These are phyloP conservation scores for Tricholoma bakamatsutake DNA, from an alignment of 768 basidiomycete genomes.

Conservation along the genomic window DNA sequence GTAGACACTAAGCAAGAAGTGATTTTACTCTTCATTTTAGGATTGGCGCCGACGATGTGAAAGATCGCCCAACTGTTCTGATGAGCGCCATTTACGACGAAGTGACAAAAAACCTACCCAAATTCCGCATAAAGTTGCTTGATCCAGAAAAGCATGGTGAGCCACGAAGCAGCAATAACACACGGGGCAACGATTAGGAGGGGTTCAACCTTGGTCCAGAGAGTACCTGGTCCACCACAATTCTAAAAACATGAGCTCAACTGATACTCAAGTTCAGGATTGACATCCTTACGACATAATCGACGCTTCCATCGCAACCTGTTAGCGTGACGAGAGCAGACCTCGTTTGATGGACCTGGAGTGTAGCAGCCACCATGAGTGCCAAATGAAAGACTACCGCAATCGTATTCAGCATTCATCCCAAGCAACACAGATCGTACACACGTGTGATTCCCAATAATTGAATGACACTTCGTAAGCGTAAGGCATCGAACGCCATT, in stretches of 20 bases:
- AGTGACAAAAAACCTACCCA: slow-evolving; percentile 43
- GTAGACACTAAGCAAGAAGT: not conserved
- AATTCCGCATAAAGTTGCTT: slow-evolving; percentile 74
- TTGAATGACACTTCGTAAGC: slow-evolving; percentile 74
- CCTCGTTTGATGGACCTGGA: slow-evolving; percentile 75
- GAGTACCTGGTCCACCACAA: slow-evolving; percentile 42
- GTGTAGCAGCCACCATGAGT: slow-evolving; percentile 64
- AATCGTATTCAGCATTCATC: not conserved
- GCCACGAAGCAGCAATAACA: slow-evolving; percentile 61
- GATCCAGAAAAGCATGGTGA: slow-evolving; percentile 62
- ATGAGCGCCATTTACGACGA: slow-evolving; percentile 4
- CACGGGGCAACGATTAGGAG: slow-evolving; percentile 71
- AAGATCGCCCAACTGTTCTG: slow-evolving; percentile 78
- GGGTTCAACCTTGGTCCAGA: slow-evolving; percentile 56
- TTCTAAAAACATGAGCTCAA: slow-evolving; percentile 26
- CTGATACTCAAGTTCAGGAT: not conserved
- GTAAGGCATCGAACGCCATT: slow-evolving; percentile 81
- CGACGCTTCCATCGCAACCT: slow-evolving; percentile 27
- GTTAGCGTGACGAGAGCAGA: slow-evolving; percentile 42
- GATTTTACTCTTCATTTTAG: slow-evolving; percentile 72
- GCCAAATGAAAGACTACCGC: slow-evolving; percentile 65
- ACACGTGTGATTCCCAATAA: slow-evolving; percentile 65
- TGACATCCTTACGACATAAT: slow-evolving; percentile 34
- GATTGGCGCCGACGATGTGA: slow-evolving; percentile 83
- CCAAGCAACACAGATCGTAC: slow-evolving; percentile 11